Conservation (phyloP, 2,329 filamentous ascomycete species). For the Basipetospora sp. region DNA sequence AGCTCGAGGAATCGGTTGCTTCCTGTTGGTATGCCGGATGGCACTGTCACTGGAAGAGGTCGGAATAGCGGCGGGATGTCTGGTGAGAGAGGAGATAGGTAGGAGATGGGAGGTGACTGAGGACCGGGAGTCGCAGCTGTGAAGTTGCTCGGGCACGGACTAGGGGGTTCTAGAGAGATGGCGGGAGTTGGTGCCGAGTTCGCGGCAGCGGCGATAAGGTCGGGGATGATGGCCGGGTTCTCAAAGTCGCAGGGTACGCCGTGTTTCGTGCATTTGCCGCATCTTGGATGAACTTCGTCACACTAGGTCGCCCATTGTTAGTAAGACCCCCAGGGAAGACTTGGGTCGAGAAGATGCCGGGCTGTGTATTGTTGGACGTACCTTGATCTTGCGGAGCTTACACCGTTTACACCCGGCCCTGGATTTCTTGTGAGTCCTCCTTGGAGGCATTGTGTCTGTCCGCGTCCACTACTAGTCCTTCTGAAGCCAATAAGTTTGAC, state of each 20-base stretch:
- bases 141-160: conserved; percentile 8
- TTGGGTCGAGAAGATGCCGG: not conserved
- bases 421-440: conserved; percentile 56
- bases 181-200: conserved; percentile 14
- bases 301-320: conserved; percentile 29
- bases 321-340: too few relatives aligned
- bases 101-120: not conserved
- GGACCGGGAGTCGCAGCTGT: conserved; percentile 13
- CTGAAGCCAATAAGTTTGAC: too few relatives aligned
- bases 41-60: conserved; percentile 12
- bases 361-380: conserved; percentile 15
- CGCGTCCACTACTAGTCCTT: too few relatives aligned
- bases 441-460: conserved; percentile 39
- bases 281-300: conserved; percentile 50
- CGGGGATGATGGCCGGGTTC: conserved; percentile 30
- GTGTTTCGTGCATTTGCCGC: conserved; percentile 53
- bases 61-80: conserved; percentile 3
- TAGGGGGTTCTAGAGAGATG: conserved; percentile 11
- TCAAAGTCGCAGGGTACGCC: conserved; percentile 53
- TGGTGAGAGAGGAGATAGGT: not conserved
- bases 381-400: conserved; percentile 57
- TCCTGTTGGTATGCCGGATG: conserved; percentile 21
- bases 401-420: conserved; percentile 51
- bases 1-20: conserved; percentile 39
- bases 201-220: conserved; percentile 26